Evolutionary conservation across 1,284 basidiomycete species (phyloP).

Genomic region (Leccinum angustisporum): DNA sequence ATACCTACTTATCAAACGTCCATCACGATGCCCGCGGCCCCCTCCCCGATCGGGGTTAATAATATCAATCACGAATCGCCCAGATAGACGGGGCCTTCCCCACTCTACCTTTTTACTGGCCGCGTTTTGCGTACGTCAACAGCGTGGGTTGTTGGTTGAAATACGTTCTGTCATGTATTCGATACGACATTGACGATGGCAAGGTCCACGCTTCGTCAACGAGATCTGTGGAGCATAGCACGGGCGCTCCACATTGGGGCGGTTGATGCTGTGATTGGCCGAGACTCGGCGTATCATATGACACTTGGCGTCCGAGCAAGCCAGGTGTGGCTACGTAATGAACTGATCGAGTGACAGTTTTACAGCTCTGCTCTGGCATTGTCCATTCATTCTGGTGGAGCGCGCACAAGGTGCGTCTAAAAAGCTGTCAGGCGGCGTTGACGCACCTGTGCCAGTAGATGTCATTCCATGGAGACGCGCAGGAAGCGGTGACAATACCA

Average conservation of each 20-base stretch:
- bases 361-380: background rate
- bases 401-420: background rate
- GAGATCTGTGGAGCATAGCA: background rate
- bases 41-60: slow-evolving; percentile 12
- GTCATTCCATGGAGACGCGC: slow-evolving; percentile 4
- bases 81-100: slow-evolving; percentile 3
- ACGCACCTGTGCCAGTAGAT: slow-evolving; percentile 4
- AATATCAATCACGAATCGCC: slow-evolving; percentile 12
- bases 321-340: background rate
- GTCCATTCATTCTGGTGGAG: slow-evolving; percentile 1
- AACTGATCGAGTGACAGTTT: background rate
- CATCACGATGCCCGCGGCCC: background rate
- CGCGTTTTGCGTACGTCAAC: slow-evolving; percentile 9
- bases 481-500: slow-evolving; percentile 2
- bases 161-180: background rate
- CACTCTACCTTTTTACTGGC: slow-evolving; percentile 3
- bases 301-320: background rate
- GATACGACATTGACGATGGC: background rate
- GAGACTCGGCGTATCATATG: background rate
- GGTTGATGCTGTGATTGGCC: background rate
- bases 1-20: slow-evolving; percentile 1
- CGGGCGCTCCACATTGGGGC: background rate
- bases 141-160: slow-evolving; percentile 1
- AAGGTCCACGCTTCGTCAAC: background rate
- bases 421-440: background rate